Conservation (phyloP, 371 early-diverging fungal genomes). For the Mucor lusitanicus region DNA sequence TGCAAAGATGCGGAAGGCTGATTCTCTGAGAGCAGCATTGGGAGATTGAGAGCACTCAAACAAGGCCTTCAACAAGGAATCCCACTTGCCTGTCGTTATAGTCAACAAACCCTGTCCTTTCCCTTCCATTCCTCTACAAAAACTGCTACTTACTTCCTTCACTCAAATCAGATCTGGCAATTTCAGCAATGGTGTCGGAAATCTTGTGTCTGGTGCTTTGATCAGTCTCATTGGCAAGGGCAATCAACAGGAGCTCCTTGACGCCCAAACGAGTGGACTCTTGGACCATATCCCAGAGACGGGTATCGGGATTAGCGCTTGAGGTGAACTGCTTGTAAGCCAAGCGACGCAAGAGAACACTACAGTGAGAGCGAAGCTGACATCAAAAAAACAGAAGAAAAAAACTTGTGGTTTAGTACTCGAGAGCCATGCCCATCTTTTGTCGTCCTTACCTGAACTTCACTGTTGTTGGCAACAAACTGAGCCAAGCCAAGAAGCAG, state of each 20-base stretch:
- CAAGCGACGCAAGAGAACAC: conserved; percentile 87
- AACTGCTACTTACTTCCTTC: conserved; percentile 57
- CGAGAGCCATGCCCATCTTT: not conserved
- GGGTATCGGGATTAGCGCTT: conserved; percentile 48
- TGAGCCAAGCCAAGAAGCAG: conserved; percentile 71
- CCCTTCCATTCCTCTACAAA: not conserved
- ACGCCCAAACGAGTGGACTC: conserved; percentile 64
- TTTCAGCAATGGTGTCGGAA: conserved; percentile 89
- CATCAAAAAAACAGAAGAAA: no score
- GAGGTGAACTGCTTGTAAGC: conserved; percentile 68
- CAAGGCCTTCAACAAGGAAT: conserved; percentile 75
- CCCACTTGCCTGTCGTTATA: conserved; percentile 67
- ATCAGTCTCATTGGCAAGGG: conserved; percentile 77
- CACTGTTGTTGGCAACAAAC: conserved; percentile 54
- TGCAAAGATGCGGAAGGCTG: conserved; percentile 87
- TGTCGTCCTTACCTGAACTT: conserved; percentile 48
- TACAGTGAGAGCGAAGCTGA: conserved; percentile 85
- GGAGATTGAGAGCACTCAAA: conserved; percentile 80
- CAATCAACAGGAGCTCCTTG: conserved; percentile 72
- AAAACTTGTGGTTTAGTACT: not conserved
- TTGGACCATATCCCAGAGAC: conserved; percentile 75
- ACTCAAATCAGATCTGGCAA: conserved; percentile 71
- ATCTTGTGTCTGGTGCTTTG: conserved; percentile 82
- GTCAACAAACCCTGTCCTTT: not conserved
- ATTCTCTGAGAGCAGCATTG: conserved; percentile 77